Evolutionary conservation across 345 rosid species (phyloP).

Genomic region (Salix exigua): DNA sequence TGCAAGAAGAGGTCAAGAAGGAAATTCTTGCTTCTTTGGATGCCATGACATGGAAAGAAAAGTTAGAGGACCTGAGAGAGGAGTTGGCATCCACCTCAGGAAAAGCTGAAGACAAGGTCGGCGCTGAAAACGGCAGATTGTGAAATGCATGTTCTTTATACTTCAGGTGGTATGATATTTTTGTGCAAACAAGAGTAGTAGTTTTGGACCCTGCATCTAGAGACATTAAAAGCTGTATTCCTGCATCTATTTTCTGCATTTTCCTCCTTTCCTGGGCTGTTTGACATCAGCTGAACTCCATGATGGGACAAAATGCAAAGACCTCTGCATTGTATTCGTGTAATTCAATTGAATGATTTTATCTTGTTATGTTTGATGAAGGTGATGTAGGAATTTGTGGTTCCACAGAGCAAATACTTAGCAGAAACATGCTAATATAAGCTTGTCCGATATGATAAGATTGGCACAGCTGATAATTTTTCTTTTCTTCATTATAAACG

Average conservation of each 20-base stretch:
- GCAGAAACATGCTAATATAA: too few species aligned
- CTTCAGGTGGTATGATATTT: not conserved
- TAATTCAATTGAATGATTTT: too few species aligned
- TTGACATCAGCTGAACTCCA: not conserved
- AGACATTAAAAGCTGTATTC: not conserved
- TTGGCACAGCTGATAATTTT: too few species aligned
- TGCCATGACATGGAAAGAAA: constrained; percentile 21
- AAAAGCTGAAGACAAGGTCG: constrained; percentile 8
- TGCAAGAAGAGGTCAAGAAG: constrained; percentile 32
- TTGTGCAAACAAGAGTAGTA: not conserved
- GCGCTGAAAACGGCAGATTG: constrained; percentile 32
- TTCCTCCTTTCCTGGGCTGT: not conserved
- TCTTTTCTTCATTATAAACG: too few species aligned
- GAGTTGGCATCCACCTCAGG: constrained; percentile 22
- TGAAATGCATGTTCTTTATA: constrained; percentile 3
- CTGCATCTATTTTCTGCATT: not conserved
- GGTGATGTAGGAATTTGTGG: too few species aligned
- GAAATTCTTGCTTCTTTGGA: constrained; percentile 30
- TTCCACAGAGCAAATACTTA: too few species aligned
- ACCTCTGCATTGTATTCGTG: too few species aligned
- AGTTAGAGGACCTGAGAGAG: constrained; percentile 30
- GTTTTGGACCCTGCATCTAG: not conserved
- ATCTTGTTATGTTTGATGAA: too few species aligned
- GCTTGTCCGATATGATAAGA: too few species aligned
- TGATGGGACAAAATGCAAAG: not conserved